Evolutionary conservation across 805 yeast species (phyloP).

Genomic region (Danielozyma ontarioensis): DNA sequence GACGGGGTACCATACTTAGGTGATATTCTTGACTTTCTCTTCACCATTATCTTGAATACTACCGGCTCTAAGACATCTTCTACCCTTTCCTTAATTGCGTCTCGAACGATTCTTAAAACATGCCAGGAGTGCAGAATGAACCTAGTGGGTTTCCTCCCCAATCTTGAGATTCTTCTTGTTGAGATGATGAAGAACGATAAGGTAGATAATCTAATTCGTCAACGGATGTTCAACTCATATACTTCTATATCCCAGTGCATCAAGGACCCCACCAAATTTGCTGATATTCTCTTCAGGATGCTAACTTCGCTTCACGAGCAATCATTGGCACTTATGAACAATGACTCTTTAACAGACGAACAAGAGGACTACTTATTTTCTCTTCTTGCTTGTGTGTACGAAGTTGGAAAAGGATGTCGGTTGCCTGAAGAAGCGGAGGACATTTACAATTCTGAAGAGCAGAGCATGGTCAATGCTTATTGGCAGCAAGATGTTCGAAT

Average conservation of each 20-base stretch:
- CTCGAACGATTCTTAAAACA: conserved; percentile 52
- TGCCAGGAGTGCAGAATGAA: conserved; percentile 49
- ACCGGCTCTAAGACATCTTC: conserved; percentile 25
- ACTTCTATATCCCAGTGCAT: conserved; percentile 57
- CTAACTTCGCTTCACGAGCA: conserved; percentile 15
- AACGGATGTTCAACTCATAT: conserved; percentile 57
- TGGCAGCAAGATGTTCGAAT: conserved; percentile 46
- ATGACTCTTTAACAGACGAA: conserved; percentile 6
- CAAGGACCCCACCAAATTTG: conserved; percentile 36
- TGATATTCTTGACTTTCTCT: conserved; percentile 51
- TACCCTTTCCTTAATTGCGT: conserved; percentile 37
- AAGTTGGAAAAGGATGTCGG: conserved; percentile 65
- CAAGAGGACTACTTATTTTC: conserved; percentile 48
- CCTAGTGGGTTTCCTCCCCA: conserved; percentile 38
- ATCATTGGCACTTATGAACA: conserved; percentile 3
- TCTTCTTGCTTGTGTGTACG: conserved; percentile 57
- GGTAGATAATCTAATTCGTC: conserved; percentile 45
- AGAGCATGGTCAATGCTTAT: conserved; percentile 22
- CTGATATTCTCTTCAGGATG: conserved; percentile 15
- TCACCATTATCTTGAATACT: conserved; percentile 30
- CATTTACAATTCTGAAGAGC: conserved; percentile 28
- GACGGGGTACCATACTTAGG: conserved; percentile 43
- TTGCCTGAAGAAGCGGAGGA: conserved; percentile 50
- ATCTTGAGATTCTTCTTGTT: conserved; percentile 42
- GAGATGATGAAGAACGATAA: conserved; percentile 40